These are phyloP conservation scores for Petunia axillaris DNA, from an alignment of 257 asterid species.

Conservation along the genomic window DNA sequence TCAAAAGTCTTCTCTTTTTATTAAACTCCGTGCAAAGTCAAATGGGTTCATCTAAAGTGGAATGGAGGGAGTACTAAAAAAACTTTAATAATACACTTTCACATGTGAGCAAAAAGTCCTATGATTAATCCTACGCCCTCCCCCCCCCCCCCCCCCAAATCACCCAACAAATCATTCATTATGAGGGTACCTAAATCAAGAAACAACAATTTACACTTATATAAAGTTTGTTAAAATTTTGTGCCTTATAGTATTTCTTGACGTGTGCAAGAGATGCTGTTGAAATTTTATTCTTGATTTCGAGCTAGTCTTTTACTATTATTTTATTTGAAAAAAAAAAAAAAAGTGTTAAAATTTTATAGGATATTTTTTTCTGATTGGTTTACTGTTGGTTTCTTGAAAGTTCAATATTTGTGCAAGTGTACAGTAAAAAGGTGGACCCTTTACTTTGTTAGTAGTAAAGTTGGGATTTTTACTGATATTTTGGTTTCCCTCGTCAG, in stretches of 20 bases:
- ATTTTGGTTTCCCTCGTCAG: no score
- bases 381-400: background rate
- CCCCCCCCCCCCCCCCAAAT: no score
- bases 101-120: background rate
- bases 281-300: no score
- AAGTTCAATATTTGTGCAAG: slow-evolving; percentile 3
- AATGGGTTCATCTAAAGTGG: no score
- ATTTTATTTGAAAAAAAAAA: no score
- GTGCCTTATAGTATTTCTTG: no score
- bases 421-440: background rate
- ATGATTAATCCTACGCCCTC: background rate
- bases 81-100: background rate
- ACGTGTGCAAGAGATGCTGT: no score
- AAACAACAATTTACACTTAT: background rate
- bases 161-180: background rate
- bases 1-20: no score
- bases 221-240: background rate
- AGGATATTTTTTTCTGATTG: background rate
- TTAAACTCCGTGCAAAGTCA: no score
- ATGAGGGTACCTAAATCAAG: slow-evolving; percentile 9
- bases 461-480: background rate
- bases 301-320: no score
- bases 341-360: background rate
- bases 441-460: background rate
- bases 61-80: no score